Evolutionary conservation across 1,139 yeast genomes (phyloP), one percentile per base, ranked within the genome.

Genomic region (Geotrichum restrictum): DNA sequence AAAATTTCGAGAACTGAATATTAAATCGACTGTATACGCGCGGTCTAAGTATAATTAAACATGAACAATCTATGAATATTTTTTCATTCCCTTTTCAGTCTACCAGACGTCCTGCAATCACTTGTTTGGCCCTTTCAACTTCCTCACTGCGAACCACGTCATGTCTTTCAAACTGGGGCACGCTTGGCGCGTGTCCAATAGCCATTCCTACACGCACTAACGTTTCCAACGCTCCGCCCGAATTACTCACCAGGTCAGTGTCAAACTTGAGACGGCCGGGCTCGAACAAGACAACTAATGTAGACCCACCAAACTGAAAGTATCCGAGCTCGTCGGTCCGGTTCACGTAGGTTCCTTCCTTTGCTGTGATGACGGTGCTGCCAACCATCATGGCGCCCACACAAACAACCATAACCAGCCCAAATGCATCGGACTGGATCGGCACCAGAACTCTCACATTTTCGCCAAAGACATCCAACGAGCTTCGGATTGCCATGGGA

Each of bases 311-410:
- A 72, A 91, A 93, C 65, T 89, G 88, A 74, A 93, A 93, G 64
- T 88, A 91, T 0, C 98, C 98, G 40, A 93, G 71, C 64, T 93
- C 98, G 45, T 87, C 94, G 5, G 93, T 87, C 51, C 93, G 75
- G n/a, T 69, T 63, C 4, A 91, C 76, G 0, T 54, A 47, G 39
- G 81, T 81, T 2, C 88, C 88, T 44, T 76, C 79, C 49, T 76
- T 64, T n/a, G 82, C 83, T 0, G 93, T 83, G 38, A 91, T 69
- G 0, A 88, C 78, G 2, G 84, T 89, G 1, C 96, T 85, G 0
- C 98, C 98, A 2, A 93, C 98, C 97, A 93, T 89, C 98, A 93
- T 93, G 1, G 98, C 98, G 22, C 98, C 98, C 7, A 93, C 88
- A 5, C 95, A 82, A 24, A 88, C 80, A 71, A 88, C 77, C 59